Conservation (phyloP, 2,329 filamentous ascomycete species). For the Epichloe bromicola region DNA sequence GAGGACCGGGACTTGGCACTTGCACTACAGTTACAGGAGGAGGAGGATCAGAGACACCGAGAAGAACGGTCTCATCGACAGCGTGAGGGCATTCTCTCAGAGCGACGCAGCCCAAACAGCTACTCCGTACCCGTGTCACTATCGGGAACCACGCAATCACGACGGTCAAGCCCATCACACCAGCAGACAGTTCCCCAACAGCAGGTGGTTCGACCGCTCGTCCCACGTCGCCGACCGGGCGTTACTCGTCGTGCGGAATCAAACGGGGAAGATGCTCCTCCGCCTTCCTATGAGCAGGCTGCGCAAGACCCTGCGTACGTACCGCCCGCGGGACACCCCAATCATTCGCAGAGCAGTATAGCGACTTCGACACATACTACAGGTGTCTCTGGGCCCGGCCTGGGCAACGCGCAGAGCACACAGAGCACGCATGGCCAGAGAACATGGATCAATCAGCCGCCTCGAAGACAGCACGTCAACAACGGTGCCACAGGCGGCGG, state of each 20-base stretch:
- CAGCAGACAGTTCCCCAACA: slow-evolving; percentile 3
- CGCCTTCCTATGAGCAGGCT: slow-evolving; percentile 46
- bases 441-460: neutral
- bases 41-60: slow-evolving; percentile 73
- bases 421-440: neutral
- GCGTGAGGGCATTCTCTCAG: slow-evolving; percentile 54
- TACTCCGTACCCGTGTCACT: slow-evolving; percentile 2
- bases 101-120: slow-evolving; percentile 23
- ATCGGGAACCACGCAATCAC: neutral
- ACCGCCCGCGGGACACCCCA: slow-evolving; percentile 38
- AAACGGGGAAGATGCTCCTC: slow-evolving; percentile 37
- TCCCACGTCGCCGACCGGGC: slow-evolving; percentile 23
- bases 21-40: slow-evolving; percentile 85
- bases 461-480: slow-evolving; percentile 9
- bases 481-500: slow-evolving; percentile 3
- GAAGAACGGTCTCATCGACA: slow-evolving; percentile 48
- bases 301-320: slow-evolving; percentile 37
- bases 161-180: slow-evolving; percentile 1
- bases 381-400: neutral
- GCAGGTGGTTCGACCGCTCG: slow-evolving; percentile 31
- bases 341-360: slow-evolving; percentile 28
- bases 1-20: slow-evolving; percentile 81
- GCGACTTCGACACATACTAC: slow-evolving; percentile 3
- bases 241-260: slow-evolving; percentile 26
- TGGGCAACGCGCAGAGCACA: neutral